These are phyloP conservation scores for Cyclotella atomus DNA, from an alignment of 108 stramenopile species.

Conservation along the genomic window DNA sequence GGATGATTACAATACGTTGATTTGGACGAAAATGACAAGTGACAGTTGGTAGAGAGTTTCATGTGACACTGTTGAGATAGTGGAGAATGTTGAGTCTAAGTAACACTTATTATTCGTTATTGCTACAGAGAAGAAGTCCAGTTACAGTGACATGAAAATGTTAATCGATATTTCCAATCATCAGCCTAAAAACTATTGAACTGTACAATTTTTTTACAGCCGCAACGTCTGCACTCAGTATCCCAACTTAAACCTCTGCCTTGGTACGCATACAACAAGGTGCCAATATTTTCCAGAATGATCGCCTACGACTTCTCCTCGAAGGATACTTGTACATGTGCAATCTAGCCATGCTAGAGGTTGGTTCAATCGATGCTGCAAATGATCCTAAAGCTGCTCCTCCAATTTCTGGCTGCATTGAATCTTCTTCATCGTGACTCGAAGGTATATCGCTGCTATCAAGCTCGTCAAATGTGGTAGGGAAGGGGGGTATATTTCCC, in stretches of 20 bases:
- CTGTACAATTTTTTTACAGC: no score
- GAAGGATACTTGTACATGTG: background rate
- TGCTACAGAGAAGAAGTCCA: no score
- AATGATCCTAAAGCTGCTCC: background rate
- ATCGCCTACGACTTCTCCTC: background rate
- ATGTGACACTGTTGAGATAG: no score
- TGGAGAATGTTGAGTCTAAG: no score
- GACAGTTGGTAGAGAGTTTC: background rate
- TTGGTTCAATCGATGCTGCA: slow-evolving; percentile 4
- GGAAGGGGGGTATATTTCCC: slow-evolving; percentile 11
- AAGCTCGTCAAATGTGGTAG: slow-evolving; percentile 21
- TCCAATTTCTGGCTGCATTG: no score
- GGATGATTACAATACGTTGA: slow-evolving; percentile 25
- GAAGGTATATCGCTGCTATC: background rate
- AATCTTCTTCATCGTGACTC: background rate
- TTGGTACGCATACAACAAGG: background rate
- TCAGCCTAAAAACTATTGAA: background rate
- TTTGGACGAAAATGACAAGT: slow-evolving; percentile 13
- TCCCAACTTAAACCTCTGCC: background rate
- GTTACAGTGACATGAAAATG: background rate
- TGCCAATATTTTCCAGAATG: background rate
- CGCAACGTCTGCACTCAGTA: no score
- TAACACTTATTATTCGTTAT: no score
- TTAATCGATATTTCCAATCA: background rate
- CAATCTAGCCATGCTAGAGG: background rate